phyloP scores from a whole-genome alignment of 176 grass and related monocot genomes.

The Rhynchospora tenuis region DNA sequence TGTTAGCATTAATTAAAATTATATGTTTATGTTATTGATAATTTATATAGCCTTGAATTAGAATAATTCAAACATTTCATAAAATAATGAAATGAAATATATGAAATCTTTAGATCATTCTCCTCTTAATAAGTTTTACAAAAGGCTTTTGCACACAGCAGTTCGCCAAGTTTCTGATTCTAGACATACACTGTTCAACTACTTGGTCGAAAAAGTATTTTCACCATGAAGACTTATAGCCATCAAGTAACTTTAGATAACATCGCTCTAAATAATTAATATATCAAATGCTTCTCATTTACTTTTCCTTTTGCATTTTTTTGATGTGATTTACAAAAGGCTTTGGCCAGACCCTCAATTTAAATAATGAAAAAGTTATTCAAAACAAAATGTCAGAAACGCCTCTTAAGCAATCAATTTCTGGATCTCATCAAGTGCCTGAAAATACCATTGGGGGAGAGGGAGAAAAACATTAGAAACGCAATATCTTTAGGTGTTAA shows the following conservation, averaged over 20 bases:
- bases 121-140: too few relatives aligned
- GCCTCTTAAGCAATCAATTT: conserved; percentile 11
- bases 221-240: too few relatives aligned
- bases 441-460: conserved; percentile 12
- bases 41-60: too few relatives aligned
- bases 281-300: background rate
- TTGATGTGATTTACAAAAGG: background rate
- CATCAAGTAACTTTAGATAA: background rate
- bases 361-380: background rate
- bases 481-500: conserved; percentile 72
- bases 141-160: too few relatives aligned
- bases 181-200: background rate
- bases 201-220: background rate
- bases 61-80: too few relatives aligned
- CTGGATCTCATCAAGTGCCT: conserved; percentile 63
- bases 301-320: background rate
- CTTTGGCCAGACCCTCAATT: background rate
- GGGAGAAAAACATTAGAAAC: conserved; percentile 19
- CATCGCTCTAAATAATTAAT: background rate
- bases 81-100: too few relatives aligned
- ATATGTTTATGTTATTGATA: too few relatives aligned
- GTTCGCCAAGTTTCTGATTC: too few relatives aligned
- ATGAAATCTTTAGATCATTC: too few relatives aligned
- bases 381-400: background rate
- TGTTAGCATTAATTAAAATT: too few relatives aligned